Percentiles rank a stretch among this genome's conserved stretches.
phyloP scores from a whole-genome alignment of 371 early-diverging fungal genomes.

The Mucor ambiguus region DNA sequence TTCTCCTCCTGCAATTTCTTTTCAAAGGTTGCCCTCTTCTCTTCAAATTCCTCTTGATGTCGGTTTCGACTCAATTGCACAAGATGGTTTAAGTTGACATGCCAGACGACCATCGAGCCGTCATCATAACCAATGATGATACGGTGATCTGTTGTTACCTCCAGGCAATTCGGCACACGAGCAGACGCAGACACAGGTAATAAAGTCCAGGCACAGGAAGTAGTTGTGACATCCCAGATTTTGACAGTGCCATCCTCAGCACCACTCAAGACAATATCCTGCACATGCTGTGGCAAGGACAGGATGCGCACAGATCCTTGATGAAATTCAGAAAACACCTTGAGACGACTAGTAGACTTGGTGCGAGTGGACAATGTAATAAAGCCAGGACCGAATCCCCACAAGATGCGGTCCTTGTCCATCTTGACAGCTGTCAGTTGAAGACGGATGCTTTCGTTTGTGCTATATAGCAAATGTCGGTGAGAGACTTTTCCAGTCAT shows the following conservation, averaged over 20 bases:
- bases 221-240: slow-evolving; percentile 40
- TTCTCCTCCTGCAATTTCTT: slow-evolving; percentile 15
- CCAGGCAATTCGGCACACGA: slow-evolving; percentile 26
- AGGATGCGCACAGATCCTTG: slow-evolving; percentile 41
- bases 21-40: neutral
- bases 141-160: slow-evolving; percentile 26
- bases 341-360: slow-evolving; percentile 32
- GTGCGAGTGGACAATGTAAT: slow-evolving; percentile 39
- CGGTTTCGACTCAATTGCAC: slow-evolving; percentile 14
- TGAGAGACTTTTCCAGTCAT: slow-evolving; percentile 46
- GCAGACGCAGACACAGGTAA: slow-evolving; percentile 24
- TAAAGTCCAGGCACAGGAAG: slow-evolving; percentile 31
- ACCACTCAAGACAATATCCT: slow-evolving; percentile 44
- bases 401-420: slow-evolving; percentile 49
- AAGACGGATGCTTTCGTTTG: slow-evolving; percentile 32
- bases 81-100: slow-evolving; percentile 28
- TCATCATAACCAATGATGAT: slow-evolving; percentile 45
- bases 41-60: neutral
- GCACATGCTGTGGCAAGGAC: slow-evolving; percentile 26
- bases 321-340: slow-evolving; percentile 45
- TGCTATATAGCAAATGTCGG: slow-evolving; percentile 40
- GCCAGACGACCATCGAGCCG: slow-evolving; percentile 48
- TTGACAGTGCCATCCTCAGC: slow-evolving; percentile 45
- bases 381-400: slow-evolving; percentile 47
- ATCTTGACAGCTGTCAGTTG: slow-evolving; percentile 34